Evolutionary conservation across 2,329 filamentous ascomycete species (phyloP), one percentile per base, ranked within the genome.

Genomic region (Teratosphaeria destructans): DNA sequence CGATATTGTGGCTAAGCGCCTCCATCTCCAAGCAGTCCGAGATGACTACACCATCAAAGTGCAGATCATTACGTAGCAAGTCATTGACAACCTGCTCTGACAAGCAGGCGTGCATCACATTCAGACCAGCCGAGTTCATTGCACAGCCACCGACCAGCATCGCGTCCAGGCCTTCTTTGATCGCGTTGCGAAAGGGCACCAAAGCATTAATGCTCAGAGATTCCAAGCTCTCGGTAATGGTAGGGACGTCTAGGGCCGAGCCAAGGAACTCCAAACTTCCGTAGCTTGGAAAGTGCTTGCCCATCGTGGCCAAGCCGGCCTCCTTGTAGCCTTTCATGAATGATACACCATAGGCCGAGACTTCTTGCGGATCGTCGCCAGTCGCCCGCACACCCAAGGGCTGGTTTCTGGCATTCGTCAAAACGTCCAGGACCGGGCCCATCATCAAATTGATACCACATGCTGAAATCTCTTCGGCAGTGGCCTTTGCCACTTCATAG

Each of bases 1-100:
- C 93, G 56, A 97, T 94, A 67, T 96, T 95, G 70, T 95, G 90
- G 64, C 90, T 94, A 8, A 97, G 81, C 0, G 92, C 91, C 70
- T 96, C 92, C 93, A 97, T 97, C 72, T 96, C 93, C 7, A 97
- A 77, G 65, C 93, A 97, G 71, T 97, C 93, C 0, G 92, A 96
- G 56, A 97, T 90, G 27, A 94, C 91, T 2, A 97, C 92, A 1
- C 93, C 93, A 56, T 90, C 84, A 67, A 97, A 97, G 2, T 88
- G 88, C 27, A 97, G 82, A 65, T 96, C 91, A 61, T 88, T 87
- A n/a, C 93, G 84, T 3, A 97, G 78, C 26, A 96, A 77, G 60
- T 94, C 90, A 69, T 96, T 89, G 3, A 97, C 91, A 1, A 97
- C 90, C 72, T 96, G 90, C 66, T 96, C 88, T 0, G 90, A 95